These are phyloP conservation scores for Pichia californica DNA, from an alignment of 805 yeast genomes.

Conservation along the genomic window DNA sequence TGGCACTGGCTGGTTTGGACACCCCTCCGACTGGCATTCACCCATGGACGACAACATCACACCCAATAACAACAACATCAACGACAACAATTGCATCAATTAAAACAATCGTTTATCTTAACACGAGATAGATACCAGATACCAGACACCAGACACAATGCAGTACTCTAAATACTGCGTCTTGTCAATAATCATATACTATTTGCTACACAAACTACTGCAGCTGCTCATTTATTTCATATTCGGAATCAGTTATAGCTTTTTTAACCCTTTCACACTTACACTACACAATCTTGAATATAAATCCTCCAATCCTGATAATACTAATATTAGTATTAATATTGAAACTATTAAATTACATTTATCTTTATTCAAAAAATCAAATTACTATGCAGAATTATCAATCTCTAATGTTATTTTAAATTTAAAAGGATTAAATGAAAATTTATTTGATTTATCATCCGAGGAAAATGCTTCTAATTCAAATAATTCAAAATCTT, in stretches of 20 bases:
- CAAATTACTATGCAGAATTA: background rate
- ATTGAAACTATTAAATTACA: constrained; percentile 5
- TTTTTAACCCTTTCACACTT: constrained; percentile 9
- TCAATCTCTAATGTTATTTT: background rate
- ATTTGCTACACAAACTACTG: background rate
- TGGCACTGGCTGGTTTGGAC: no score
- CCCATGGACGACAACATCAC: no score
- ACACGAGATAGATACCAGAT: no score
- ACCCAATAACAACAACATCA: no score
- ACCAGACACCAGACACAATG: background rate
- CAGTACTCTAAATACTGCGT: background rate
- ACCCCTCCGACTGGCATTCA: no score
- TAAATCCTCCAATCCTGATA: background rate
- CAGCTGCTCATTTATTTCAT: background rate
- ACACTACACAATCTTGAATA: constrained; percentile 4
- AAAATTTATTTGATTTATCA: background rate
- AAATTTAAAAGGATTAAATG: background rate
- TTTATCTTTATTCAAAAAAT: constrained; percentile 4
- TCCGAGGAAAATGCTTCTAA: background rate
- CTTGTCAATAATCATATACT: background rate
- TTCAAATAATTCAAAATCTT: background rate
- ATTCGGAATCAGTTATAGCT: background rate
- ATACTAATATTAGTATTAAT: background rate
- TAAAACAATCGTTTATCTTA: no score
- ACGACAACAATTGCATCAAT: no score